Evolutionary conservation across 2,329 filamentous ascomycete genomes (phyloP).

Genomic region (Davidsoniella eucalypti): DNA sequence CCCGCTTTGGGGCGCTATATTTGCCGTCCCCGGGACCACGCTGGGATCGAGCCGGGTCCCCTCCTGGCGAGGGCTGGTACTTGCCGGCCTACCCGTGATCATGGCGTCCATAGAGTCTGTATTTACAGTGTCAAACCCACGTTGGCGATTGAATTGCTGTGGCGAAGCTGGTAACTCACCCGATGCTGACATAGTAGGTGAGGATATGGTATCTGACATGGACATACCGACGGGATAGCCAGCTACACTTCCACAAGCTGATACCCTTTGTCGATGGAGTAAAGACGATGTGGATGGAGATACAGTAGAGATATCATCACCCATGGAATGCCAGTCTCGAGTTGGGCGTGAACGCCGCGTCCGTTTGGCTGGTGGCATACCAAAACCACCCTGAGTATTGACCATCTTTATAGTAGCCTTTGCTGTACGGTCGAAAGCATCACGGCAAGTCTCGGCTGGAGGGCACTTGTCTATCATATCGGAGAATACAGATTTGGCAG

Average conservation of each 20-base stretch:
- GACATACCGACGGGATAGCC: constrained; percentile 21
- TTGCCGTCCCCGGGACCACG: too few species aligned
- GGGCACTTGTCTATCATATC: constrained; percentile 91
- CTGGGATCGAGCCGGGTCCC: too few species aligned
- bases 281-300: constrained; percentile 15
- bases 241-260: neutral
- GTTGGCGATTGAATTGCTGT: constrained; percentile 19
- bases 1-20: too few species aligned
- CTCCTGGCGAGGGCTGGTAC: neutral
- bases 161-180: constrained; percentile 25
- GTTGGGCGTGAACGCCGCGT: constrained; percentile 15
- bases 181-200: constrained; percentile 23
- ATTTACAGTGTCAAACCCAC: neutral
- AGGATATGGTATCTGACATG: constrained; percentile 25
- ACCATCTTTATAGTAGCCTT: constrained; percentile 95
- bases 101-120: neutral
- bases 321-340: constrained; percentile 19
- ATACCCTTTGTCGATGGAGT: constrained; percentile 2
- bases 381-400: constrained; percentile 71
- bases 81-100: neutral
- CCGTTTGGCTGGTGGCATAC: constrained; percentile 22
- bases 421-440: constrained; percentile 88
- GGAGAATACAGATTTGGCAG: constrained; percentile 79
- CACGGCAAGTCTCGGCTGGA: constrained; percentile 82
- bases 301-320: constrained; percentile 15